phyloP scores from a whole-genome alignment of 2,329 filamentous ascomycete genomes.

The Microsporum canis region DNA sequence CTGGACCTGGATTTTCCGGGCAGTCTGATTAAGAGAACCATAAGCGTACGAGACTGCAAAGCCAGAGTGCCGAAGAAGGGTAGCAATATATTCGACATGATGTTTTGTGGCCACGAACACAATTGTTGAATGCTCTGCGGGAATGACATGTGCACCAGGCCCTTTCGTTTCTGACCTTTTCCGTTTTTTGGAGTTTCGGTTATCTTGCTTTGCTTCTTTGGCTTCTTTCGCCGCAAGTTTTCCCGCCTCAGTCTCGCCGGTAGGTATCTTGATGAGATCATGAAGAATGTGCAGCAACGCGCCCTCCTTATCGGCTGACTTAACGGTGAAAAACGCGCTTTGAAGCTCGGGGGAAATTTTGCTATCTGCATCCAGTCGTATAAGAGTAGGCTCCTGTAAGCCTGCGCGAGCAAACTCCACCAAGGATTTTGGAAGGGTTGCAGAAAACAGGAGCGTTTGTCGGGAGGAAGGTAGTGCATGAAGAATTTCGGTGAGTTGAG shows the following conservation, averaged over 20 bases:
- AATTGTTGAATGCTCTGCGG: conserved; percentile 85
- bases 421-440: conserved; percentile 82
- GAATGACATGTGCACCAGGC: conserved; percentile 52
- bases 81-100: conserved; percentile 85
- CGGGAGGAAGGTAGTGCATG: conserved; percentile 71
- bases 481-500: conserved; percentile 85
- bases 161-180: conserved; percentile 41
- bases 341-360: conserved; percentile 96
- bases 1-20: conserved; percentile 81
- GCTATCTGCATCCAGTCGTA: conserved; percentile 84
- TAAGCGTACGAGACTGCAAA: conserved; percentile 92
- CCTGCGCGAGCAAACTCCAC: conserved; percentile 94
- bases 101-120: conserved; percentile 93
- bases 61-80: conserved; percentile 65
- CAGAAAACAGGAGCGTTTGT: conserved; percentile 90
- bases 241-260: conserved; percentile 47
- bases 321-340: conserved; percentile 87
- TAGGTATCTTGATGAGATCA: conserved; percentile 84
- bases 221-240: conserved; percentile 37
- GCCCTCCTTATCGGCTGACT: conserved; percentile 86
- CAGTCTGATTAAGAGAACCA: conserved; percentile 85
- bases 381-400: conserved; percentile 78
- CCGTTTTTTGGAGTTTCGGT: conserved; percentile 33
- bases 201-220: conserved; percentile 38
- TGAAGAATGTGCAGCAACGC: conserved; percentile 79